Percentiles rank a stretch among this genome's conserved stretches.
These are phyloP conservation scores for Serendipita vermifera DNA, from an alignment of 768 basidiomycete species.

Conservation along the genomic window DNA sequence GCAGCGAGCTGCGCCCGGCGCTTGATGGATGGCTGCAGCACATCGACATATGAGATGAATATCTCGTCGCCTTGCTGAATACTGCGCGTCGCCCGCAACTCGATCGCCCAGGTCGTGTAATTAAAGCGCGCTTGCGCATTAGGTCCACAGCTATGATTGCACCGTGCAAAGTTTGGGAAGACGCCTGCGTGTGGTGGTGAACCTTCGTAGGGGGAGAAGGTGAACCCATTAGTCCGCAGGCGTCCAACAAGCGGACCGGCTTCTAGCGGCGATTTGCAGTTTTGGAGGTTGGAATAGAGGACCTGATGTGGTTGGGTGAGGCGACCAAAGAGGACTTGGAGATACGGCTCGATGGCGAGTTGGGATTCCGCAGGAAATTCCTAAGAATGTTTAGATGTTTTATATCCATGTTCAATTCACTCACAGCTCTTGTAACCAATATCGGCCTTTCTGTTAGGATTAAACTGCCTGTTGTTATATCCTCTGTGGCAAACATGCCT, in stretches of 20 bases:
- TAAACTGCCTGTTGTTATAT: background rate
- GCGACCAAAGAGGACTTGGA: slow-evolving; percentile 2
- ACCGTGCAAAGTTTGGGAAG: slow-evolving; percentile 9
- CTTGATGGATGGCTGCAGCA: background rate
- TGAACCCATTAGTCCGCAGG: slow-evolving; percentile 4
- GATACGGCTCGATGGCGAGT: background rate
- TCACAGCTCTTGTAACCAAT: background rate
- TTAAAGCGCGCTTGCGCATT: slow-evolving; percentile 11
- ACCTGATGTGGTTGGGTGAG: background rate
- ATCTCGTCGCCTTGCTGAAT: slow-evolving; percentile 13
- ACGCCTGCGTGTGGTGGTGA: background rate
- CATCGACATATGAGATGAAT: slow-evolving; percentile 13
- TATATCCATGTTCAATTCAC: background rate
- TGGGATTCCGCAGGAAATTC: background rate
- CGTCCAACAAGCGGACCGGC: background rate
- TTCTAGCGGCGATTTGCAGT: background rate
- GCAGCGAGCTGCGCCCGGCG: background rate
- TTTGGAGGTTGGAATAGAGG: background rate
- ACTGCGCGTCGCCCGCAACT: slow-evolving; percentile 11
- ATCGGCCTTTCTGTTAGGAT: background rate
- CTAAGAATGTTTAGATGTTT: background rate
- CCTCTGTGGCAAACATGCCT: background rate
- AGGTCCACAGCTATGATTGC: slow-evolving; percentile 13
- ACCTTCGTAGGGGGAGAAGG: background rate
- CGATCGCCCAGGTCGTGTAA: background rate